phyloP scores from a whole-genome alignment of 2,329 filamentous ascomycete genomes.

The Pyrenophora teres region DNA sequence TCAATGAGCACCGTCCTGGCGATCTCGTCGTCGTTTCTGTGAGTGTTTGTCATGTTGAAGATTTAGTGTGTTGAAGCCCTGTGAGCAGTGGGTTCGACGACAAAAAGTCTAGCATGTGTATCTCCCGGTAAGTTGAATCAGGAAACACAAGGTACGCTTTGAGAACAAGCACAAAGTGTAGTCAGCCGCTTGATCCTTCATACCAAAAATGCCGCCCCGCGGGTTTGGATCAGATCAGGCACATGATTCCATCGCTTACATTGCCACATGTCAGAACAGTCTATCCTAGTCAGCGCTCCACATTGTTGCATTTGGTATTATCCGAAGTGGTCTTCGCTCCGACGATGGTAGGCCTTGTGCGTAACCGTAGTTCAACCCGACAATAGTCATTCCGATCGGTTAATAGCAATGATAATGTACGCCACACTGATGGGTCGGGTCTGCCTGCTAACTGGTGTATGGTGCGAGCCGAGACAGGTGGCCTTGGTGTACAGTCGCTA shows the following conservation, averaged over 20 bases:
- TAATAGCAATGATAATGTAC: not conserved
- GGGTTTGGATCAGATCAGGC: not conserved
- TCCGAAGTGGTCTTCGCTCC: not conserved
- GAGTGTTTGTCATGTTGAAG: not conserved
- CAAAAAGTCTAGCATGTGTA: not conserved
- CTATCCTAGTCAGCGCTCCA: not conserved
- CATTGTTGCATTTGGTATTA: not conserved
- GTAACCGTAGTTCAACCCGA: too few species aligned
- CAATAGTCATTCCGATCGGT: too few species aligned
- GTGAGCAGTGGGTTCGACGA: not conserved
- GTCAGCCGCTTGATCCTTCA: not conserved
- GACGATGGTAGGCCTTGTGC: not conserved
- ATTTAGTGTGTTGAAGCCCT: not conserved
- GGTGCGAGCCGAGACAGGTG: not conserved
- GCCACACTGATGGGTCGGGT: not conserved
- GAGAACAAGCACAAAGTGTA: not conserved
- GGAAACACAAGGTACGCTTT: not conserved
- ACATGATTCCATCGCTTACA: not conserved
- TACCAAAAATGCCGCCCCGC: not conserved
- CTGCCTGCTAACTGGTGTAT: not conserved
- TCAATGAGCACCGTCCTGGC: not conserved
- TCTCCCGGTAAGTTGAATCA: not conserved
- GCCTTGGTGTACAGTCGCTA: not conserved
- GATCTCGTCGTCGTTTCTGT: slow-evolving; percentile 1
- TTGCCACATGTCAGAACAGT: not conserved